A percentile compares a stretch with the other conserved stretches of the same genome.
Conservation (phyloP, 1,139 yeast genomes). For the Hansenula lynferdii region DNA sequence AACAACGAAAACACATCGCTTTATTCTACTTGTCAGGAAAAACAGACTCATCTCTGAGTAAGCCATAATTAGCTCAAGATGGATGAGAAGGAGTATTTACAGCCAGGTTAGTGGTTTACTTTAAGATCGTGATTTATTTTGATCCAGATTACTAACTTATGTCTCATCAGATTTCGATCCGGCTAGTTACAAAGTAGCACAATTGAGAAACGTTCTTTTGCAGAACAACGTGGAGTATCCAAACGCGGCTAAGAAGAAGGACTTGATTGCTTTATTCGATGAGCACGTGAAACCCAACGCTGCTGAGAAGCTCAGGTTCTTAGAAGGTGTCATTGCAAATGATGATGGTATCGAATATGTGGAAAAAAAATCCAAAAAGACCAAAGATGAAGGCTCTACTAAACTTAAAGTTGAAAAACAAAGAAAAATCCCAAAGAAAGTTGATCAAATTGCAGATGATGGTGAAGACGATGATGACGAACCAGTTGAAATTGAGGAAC, state of each 20-base stretch:
- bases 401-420: slow-evolving; percentile 2
- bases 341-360: slow-evolving; percentile 27
- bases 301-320: slow-evolving; percentile 8
- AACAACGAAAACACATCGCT: not conserved
- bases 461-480: slow-evolving; percentile 1
- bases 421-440: slow-evolving; percentile 3
- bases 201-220: slow-evolving; percentile 55
- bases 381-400: slow-evolving; percentile 5
- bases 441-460: slow-evolving; percentile 1
- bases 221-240: slow-evolving; percentile 51
- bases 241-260: slow-evolving; percentile 57
- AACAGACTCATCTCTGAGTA: too few relatives aligned
- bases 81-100: slow-evolving; percentile 19
- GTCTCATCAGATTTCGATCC: slow-evolving; percentile 63
- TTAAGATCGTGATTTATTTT: too few relatives aligned
- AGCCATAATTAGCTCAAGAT: slow-evolving; percentile 9
- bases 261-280: slow-evolving; percentile 52
- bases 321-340: slow-evolving; percentile 20
- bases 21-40: too few relatives aligned
- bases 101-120: slow-evolving; percentile 22
- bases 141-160: slow-evolving; percentile 1
- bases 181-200: slow-evolving; percentile 51
- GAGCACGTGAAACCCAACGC: slow-evolving; percentile 32
- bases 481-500: slow-evolving; percentile 1
- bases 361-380: slow-evolving; percentile 3